Evolutionary conservation across 805 yeast species (phyloP), one percentile per base, ranked within the genome.

Genomic region (Ogataea paraovalis): DNA sequence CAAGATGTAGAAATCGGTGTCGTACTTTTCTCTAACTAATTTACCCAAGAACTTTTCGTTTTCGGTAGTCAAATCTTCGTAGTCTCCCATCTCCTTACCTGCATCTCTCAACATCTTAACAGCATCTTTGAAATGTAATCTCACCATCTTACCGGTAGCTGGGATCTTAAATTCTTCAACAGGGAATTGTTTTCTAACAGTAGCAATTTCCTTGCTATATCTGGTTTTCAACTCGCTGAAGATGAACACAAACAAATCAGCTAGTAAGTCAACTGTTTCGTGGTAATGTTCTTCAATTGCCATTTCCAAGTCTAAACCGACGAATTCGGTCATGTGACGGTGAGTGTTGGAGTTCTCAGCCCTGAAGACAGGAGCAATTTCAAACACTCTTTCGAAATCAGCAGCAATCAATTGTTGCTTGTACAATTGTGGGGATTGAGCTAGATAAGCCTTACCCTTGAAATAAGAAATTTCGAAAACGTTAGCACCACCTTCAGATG

Each of bases 291-390:
- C 97, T 74, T 94, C 98, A 65, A 94, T 87, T 10, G 97, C 87
- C 96, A 94, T 90, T 73, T 94, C 99, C 72, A 94, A 72, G 76
- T 94, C 99, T 61, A 95, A 82, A 49, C 99, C 99, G 52, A 86
- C 87, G 69, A 94, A 94, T 72, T 94, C 99, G 48, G 99, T 94
- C 96, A 94, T 85, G 72, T 94, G 99, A 74, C 99, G 91, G 71
- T 94, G 98, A 19, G 99, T 92, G 76, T 94, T 91, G 52, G 98
- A 92, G 78, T 94, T 92, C 71, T 94, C 99, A 48, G 99, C 99
- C 73, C 99, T 83, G 80, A 94, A 94, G 39, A 94, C 98, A 33
- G 99, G 98, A 2, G 94, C 98, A 62, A 94, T 79, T 74, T 94
- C 99, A 66, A 82, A 94, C 42, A 94, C 99, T 62, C 81, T 82